Evolutionary conservation across 2,329 filamentous ascomycete genomes (phyloP).

Genomic region (Mollisiaceae sp.): DNA sequence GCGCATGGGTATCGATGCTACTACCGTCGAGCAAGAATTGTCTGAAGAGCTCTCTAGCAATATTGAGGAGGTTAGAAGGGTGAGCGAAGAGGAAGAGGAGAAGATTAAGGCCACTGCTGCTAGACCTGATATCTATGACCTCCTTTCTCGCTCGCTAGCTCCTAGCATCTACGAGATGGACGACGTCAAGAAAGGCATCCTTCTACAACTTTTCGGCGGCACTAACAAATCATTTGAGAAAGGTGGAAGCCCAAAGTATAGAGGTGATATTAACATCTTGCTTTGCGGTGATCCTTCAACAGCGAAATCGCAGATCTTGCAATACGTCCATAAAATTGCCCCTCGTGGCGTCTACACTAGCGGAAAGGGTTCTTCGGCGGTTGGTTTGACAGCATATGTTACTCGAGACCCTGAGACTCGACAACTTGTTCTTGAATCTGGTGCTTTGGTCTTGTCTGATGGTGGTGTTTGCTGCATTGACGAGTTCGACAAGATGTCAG

Average conservation of each 20-base stretch:
- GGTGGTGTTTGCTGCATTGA: constrained; percentile 80
- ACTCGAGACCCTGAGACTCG: constrained; percentile 76
- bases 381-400: constrained; percentile 78
- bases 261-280: constrained; percentile 96
- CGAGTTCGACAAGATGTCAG: constrained; percentile 82
- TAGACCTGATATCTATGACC: constrained; percentile 88
- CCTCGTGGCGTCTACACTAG: constrained; percentile 83
- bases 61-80: constrained; percentile 82
- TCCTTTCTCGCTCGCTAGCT: constrained; percentile 87
- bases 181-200: constrained; percentile 97
- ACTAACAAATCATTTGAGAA: constrained; percentile 99
- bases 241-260: constrained; percentile 91
- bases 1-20: constrained; percentile 87
- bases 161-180: constrained; percentile 98
- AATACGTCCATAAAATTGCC: constrained; percentile 97
- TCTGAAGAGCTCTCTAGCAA: constrained; percentile 63
- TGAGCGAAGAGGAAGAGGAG: constrained; percentile 84
- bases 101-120: constrained; percentile 83
- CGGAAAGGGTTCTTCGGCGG: constrained; percentile 76
- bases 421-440: constrained; percentile 76
- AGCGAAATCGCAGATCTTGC: constrained; percentile 90
- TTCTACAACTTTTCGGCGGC: constrained; percentile 94
- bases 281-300: constrained; percentile 98
- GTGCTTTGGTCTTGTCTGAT: constrained; percentile 74
- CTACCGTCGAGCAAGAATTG: constrained; percentile 83